Base-by-base conservation (phyloP, 2,329 filamentous ascomycete genomes). In the Chaetomium globosum region DNA sequence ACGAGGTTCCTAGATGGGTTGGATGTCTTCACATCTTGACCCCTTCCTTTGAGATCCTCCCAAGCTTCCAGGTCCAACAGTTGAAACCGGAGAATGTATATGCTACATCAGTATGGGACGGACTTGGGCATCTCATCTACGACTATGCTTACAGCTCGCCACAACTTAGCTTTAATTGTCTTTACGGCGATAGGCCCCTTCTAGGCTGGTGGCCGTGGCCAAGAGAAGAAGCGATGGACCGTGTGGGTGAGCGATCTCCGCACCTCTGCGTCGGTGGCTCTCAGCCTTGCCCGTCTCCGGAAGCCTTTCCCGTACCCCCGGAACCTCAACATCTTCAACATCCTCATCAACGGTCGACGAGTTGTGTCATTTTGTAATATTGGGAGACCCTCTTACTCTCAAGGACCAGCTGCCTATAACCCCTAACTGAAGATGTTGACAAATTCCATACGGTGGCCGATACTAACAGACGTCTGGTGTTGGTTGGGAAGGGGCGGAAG, bases 131-230 rank as follows among this genome's bases (percentile, higher is more conserved):
- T 28, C 8, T 9, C 6, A 21, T 36, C 12, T 59, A 51, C 46
- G 1, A 19, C 7, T 59, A 59, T 13, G 21, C 21, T 30, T 48
- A 7, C 56, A 10, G 10, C 9, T 33, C 3, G 4, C 16, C 43
- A 2, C 9, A 10, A 1, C 1, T 13, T 0, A 62, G 59, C 26
- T 54, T 28, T 55, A 65, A 56, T n/a, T 56, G 23, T 43, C 51
- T 56, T 28, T 56, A 62, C 23, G 60, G 21, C 51, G 43, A 55
- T n/a, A 49, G 33, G 51, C 51, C 51, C 53, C 59, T 62, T n/a
- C 19, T 23, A 9, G 59, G 51, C 13, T 62, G 59, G 59, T 62
- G 59, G 59, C 52, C 59, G 13, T 62, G 59, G 52, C 59, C 59
- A 10, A 55, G 36, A 16, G 16, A 46, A 8, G 23, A 55, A 12